Conservation (phyloP, 2,329 filamentous ascomycete genomes). For the Fusarium bactridioides region DNA sequence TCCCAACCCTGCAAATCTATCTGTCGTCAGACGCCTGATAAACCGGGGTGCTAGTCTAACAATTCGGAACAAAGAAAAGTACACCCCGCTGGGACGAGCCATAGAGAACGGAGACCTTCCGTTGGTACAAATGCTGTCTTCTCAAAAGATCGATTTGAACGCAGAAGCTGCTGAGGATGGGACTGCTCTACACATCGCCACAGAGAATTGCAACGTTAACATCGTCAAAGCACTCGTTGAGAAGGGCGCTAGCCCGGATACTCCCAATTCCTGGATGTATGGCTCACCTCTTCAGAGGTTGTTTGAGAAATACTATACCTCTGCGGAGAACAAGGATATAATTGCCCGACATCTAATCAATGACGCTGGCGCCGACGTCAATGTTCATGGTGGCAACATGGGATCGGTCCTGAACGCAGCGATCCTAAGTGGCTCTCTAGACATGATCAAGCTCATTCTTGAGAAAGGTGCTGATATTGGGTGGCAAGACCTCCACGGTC, state of each 20-base stretch:
- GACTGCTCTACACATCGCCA: neutral
- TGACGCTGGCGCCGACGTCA: neutral
- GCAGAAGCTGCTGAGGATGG: neutral
- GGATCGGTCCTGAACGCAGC: neutral
- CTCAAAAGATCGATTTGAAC: neutral
- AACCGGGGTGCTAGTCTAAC: neutral
- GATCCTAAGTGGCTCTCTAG: neutral
- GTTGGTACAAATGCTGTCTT: fast-evolving
- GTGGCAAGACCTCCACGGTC: neutral
- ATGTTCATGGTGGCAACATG: neutral
- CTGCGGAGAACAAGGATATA: neutral
- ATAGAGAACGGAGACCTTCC: neutral
- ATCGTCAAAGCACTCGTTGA: neutral
- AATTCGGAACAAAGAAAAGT: neutral
- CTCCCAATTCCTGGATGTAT: neutral
- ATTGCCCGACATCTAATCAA: neutral
- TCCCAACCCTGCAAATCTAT: neutral
- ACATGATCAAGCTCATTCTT: neutral
- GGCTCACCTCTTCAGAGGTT: neutral
- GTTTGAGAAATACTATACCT: neutral
- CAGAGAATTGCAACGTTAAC: neutral
- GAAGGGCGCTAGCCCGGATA: fast-evolving
- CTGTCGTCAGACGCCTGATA: neutral
- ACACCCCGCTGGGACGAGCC: neutral
- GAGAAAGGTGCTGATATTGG: neutral